Conservation (phyloP, 495 filamentous ascomycete species). For the Aspergillus homomorphus region DNA sequence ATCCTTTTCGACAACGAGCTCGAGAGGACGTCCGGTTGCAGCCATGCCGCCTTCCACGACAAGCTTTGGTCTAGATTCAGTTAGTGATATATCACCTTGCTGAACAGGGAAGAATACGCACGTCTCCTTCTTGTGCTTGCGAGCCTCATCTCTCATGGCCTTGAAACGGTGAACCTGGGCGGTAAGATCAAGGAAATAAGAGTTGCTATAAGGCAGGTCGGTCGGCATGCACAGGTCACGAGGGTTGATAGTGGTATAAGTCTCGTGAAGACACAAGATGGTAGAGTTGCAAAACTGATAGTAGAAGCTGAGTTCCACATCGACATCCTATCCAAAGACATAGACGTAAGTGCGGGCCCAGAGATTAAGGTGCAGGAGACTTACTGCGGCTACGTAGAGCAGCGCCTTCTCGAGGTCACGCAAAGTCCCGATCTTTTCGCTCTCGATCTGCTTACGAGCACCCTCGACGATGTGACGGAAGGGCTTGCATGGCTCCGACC, state of each 20-base stretch:
- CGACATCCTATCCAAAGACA: slow-evolving; percentile 64
- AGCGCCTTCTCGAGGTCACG: slow-evolving; percentile 88
- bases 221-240: slow-evolving; percentile 74
- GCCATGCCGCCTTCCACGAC: slow-evolving; percentile 72
- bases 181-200: slow-evolving; percentile 91
- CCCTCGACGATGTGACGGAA: slow-evolving; percentile 76
- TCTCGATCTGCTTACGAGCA: slow-evolving; percentile 70
- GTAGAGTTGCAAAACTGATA: slow-evolving; percentile 85
- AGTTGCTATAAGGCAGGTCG: slow-evolving; percentile 85
- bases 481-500: slow-evolving; percentile 58
- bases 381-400: slow-evolving; percentile 83
- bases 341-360: slow-evolving; percentile 29
- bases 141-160: slow-evolving; percentile 52
- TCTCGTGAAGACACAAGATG: slow-evolving; percentile 79
- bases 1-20: slow-evolving; percentile 75
- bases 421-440: slow-evolving; percentile 78
- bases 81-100: background rate
- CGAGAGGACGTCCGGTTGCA: slow-evolving; percentile 70
- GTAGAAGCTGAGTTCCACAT: slow-evolving; percentile 59
- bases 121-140: slow-evolving; percentile 28
- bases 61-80: slow-evolving; percentile 53
- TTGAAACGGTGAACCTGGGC: slow-evolving; percentile 80
- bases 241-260: slow-evolving; percentile 73
- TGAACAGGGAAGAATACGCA: background rate
- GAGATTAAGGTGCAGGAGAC: slow-evolving; percentile 43